Evolutionary conservation across 495 filamentous ascomycete genomes (phyloP), one percentile per base, ranked within the genome.

Genomic region (Penicillium subrubescens): DNA sequence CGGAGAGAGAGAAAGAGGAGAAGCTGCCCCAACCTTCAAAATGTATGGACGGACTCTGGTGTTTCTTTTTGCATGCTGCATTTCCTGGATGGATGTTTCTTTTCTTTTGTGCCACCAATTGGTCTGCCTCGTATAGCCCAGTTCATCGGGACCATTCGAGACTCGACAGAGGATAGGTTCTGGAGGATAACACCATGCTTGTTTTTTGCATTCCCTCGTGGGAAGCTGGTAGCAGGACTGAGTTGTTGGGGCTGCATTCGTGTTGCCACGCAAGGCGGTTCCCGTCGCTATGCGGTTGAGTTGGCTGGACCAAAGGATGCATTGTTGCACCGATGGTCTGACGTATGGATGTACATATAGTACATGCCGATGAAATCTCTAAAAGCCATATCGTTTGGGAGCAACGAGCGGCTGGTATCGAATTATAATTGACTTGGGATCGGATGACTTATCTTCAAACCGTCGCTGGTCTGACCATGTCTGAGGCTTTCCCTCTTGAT

Each of bases 261-360:
- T 8, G 31, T 59, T 27, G 57, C 48, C 29, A 63, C 57, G 52
- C 53, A 64, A 63, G 58, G 61, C 65, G 57, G 65, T 52, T 58
- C 50, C 41, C 29, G 27, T 48, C 43, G 57, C 57, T 34, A 37
- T 56, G 31, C 33, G 27, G 23, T 29, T 33, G 53, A 19, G 21
- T 37, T 21, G 31, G 31, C 33, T 25, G 29, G 53, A 56, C 31
- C n/a, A 56, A n/a, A 21, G n/a, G 29, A 31, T 55, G 15, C 23
- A 35, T 8, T 33, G 29, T 19, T 19, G 31, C 52, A 29, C 12
- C 6, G 23, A 3, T 46, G 43, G 43, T 23, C 21, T 48, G 44
- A 48, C 21, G 21, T 25, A 48, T 21, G 23, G 44, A 48, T 48
- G 44, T 23, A 25, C 44, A 48, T 48, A 48, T n/a, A 19, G 44